Base-by-base conservation (phyloP, 768 basidiomycete species). In the Cystobasidiopsis lactophilus region DNA sequence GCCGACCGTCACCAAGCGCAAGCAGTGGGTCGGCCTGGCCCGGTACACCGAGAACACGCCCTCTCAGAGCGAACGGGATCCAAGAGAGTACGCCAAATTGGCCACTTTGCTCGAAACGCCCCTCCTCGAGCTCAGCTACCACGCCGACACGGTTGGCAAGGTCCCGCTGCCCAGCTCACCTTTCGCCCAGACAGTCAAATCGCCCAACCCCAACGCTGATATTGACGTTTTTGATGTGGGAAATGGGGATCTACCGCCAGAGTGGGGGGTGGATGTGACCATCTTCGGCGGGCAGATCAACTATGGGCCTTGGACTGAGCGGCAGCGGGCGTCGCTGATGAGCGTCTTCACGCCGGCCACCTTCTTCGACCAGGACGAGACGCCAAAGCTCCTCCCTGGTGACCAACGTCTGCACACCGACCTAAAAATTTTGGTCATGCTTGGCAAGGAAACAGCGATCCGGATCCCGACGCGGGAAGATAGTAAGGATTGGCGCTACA, bases 261-360 rank as follows among this genome's bases (percentile, higher is more conserved):
- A 96, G 63, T 96, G 88, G 84, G 91, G 89, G 2, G 68, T 93
- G 24, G 84, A 96, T 62, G 59, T 96, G 18, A 73, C 79, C 18
- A 70, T 95, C n/a, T 70, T 76, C 53, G 77, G 78, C 18, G 89
- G 85, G 0, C 65, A 72, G 33, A 58, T 93, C 33, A 74, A 76
- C 19, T 96, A 95, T 63, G 91, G 91, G 3, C 91, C 91, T 3
- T 96, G 91, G 91, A 81, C 88, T 23, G 91, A 96, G 67, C 74
- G 89, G 24, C 91, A 93, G 66, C 72, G 88, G 43, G 75, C 71
- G 14, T 75, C 82, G 53, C 67, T 95, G 21, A 89, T 93, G 64
- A 73, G 71, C 37, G 69, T 74, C 0, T 89, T 96, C 66, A 85
- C 88, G 57, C 91, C 91, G 4, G 70, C 79, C 0, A 73, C 78